Conservation (phyloP, 805 yeast species). For the Lipomyces yamadae region DNA sequence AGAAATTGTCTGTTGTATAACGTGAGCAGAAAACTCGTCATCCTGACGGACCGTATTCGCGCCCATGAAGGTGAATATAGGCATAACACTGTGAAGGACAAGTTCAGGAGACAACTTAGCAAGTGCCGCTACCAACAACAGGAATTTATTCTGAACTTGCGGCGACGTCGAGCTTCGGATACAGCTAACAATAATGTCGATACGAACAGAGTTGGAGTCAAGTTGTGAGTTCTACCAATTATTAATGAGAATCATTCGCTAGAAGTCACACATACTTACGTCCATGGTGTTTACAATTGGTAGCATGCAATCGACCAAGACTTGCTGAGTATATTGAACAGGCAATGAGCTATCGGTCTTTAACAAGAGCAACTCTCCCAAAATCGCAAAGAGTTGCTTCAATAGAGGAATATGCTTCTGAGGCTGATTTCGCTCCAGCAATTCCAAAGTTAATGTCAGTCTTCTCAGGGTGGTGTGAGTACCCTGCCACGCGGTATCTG, state of each 20-base stretch:
- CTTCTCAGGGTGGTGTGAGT: constrained; percentile 49
- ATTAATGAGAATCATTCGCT: not conserved
- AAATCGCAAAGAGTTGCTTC: constrained; percentile 45
- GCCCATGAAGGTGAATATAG: constrained; percentile 99
- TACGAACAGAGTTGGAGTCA: constrained; percentile 73
- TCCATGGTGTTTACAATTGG: constrained; percentile 58
- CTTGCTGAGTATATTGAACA: constrained; percentile 87
- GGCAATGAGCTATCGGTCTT: constrained; percentile 93
- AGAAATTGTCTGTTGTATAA: constrained; percentile 86
- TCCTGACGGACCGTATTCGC: constrained; percentile 96
- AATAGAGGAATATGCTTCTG: constrained; percentile 42
- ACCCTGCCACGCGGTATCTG: constrained; percentile 13
- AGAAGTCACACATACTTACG: constrained; percentile 40
- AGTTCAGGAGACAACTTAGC: constrained; percentile 90
- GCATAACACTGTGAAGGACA: constrained; percentile 95
- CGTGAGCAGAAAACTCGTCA: constrained; percentile 91
- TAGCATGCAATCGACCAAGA: constrained; percentile 83
- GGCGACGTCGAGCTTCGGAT: constrained; percentile 89
- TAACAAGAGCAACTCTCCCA: constrained; percentile 56
- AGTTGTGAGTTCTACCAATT: constrained; percentile 42
- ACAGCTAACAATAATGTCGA: constrained; percentile 88
- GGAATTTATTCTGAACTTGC: constrained; percentile 87
- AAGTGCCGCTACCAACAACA: constrained; percentile 82
- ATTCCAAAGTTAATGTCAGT: constrained; percentile 78
- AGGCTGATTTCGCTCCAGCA: constrained; percentile 60